Conservation (phyloP, 352 stramenopile species). For the Elongisporangium senticosum region DNA sequence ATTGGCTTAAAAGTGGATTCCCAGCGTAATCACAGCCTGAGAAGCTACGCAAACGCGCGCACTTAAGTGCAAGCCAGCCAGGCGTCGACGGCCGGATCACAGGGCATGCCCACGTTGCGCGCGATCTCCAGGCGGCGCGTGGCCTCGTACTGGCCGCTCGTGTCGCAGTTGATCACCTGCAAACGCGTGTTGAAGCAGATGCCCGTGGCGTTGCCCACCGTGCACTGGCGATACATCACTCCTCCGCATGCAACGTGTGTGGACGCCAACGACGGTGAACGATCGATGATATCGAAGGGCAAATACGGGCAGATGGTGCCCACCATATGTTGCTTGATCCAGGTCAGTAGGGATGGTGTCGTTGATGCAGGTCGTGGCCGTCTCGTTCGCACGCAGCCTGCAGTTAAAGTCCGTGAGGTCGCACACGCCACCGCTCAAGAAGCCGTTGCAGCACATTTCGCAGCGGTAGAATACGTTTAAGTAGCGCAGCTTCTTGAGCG, state of each 20-base stretch:
- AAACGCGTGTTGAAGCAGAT: constrained; percentile 44
- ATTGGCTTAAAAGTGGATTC: background rate
- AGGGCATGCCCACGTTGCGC: constrained; percentile 12
- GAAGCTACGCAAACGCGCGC: background rate
- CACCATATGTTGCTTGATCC: background rate
- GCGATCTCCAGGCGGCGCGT: constrained; percentile 31
- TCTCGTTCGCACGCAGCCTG: constrained; percentile 12
- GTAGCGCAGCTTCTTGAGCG: constrained; percentile 15
- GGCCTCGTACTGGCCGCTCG: constrained; percentile 22
- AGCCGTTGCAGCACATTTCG: constrained; percentile 36
- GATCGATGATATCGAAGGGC: background rate
- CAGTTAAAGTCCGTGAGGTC: constrained; percentile 28
- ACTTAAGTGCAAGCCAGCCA: constrained; percentile 21
- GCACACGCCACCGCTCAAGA: constrained; percentile 16
- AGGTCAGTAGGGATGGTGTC: constrained; percentile 13
- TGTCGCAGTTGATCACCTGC: constrained; percentile 38
- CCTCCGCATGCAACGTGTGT: constrained; percentile 23
- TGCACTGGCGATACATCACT: constrained; percentile 24
- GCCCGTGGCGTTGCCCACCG: constrained; percentile 9
- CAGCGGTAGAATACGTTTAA: constrained; percentile 27
- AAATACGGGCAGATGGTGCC: constrained; percentile 1
- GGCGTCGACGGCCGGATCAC: constrained; percentile 23
- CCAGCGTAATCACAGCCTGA: background rate
- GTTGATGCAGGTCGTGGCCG: constrained; percentile 13
- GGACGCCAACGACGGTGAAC: constrained; percentile 10